phyloP scores from a whole-genome alignment of 2,329 filamentous ascomycete species.

The Colletotrichum horii region DNA sequence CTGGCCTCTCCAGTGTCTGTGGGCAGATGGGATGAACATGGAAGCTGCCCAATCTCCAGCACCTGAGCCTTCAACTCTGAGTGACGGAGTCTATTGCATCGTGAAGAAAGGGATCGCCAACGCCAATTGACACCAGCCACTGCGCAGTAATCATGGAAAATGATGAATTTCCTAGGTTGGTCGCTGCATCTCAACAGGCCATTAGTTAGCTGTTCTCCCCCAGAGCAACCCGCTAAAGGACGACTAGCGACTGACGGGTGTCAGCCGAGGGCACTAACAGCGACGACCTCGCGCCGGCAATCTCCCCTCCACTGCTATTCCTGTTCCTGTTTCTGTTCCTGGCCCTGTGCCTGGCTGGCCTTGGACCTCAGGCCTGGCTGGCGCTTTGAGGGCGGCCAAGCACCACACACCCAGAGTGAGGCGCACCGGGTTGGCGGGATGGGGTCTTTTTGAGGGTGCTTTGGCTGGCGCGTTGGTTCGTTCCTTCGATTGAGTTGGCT shows the following conservation, averaged over 20 bases:
- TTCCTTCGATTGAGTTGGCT: neutral
- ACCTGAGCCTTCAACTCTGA: neutral
- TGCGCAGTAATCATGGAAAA: neutral
- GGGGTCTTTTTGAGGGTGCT: neutral
- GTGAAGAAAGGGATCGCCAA: neutral
- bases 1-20: neutral
- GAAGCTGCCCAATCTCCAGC: neutral
- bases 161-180: neutral
- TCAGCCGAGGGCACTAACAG: neutral
- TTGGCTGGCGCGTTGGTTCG: neutral
- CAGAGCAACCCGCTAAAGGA: neutral
- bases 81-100: neutral
- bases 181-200: neutral
- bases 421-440: neutral
- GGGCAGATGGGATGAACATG: neutral
- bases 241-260: neutral
- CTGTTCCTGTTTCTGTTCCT: conserved; percentile 3
- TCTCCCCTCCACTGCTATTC: neutral
- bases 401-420: neutral
- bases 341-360: too few relatives aligned
- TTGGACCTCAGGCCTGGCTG: neutral
- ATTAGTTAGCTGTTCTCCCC: neutral
- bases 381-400: neutral
- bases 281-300: neutral
- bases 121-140: neutral